Evolutionary conservation across 1,284 basidiomycete genomes (phyloP).

Genomic region (Malassezia yamatoensis): DNA sequence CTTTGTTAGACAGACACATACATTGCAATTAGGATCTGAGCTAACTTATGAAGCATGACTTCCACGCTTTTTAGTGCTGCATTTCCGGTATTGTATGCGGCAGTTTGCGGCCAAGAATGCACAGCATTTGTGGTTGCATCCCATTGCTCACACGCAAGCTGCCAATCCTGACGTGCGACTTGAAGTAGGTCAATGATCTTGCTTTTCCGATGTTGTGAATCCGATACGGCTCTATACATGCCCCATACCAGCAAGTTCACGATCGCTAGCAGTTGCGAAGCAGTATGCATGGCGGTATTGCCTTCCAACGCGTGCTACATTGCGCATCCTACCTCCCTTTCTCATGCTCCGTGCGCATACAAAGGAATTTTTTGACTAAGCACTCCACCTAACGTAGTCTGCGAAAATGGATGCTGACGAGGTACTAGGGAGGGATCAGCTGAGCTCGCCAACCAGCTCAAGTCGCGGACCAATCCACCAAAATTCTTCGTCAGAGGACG

Average conservation of each 20-base stretch:
- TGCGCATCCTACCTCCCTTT: neutral
- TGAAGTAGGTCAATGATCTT: neutral
- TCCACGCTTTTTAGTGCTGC: neutral
- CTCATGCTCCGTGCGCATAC: neutral
- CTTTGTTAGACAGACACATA: neutral
- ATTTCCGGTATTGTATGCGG: neutral
- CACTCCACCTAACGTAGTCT: neutral
- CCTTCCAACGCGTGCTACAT: neutral
- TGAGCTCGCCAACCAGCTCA: too few relatives aligned
- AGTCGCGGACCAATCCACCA: too few relatives aligned
- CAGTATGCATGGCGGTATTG: neutral
- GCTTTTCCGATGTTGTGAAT: neutral
- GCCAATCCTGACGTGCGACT: neutral
- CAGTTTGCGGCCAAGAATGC: neutral
- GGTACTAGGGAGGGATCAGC: too few relatives aligned
- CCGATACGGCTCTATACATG: neutral
- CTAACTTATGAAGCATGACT: neutral
- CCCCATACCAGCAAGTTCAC: neutral
- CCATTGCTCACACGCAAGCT: neutral
- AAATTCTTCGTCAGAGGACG: neutral
- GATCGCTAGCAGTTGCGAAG: neutral
- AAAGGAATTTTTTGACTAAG: conserved; percentile 3
- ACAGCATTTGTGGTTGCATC: neutral
- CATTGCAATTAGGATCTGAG: neutral
- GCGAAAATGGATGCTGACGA: too few relatives aligned